Evolutionary conservation across 2,329 filamentous ascomycete species (phyloP).

Genomic region (Sclerotinia subarctica): DNA sequence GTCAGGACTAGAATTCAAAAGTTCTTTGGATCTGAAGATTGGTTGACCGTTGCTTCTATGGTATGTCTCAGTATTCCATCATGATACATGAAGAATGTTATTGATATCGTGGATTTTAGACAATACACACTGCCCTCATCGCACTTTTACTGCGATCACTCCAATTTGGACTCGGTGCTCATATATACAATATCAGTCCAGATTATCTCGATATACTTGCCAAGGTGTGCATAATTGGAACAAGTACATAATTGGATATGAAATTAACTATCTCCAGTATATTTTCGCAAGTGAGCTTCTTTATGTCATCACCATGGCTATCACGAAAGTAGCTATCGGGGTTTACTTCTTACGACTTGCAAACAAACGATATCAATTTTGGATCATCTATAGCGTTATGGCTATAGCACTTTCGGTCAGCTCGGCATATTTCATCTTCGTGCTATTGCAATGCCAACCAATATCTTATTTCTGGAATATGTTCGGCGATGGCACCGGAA

Average conservation of each 20-base stretch:
- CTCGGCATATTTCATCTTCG: slow-evolving; percentile 36
- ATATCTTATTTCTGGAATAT: slow-evolving; percentile 41
- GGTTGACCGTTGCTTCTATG: slow-evolving; percentile 35
- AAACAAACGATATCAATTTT: slow-evolving; percentile 31
- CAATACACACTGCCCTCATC: slow-evolving; percentile 33
- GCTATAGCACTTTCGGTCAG: slow-evolving; percentile 30
- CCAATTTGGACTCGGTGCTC: slow-evolving; percentile 34
- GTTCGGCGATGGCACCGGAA: slow-evolving; percentile 34
- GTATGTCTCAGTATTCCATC: slow-evolving; percentile 20
- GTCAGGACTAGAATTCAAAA: slow-evolving; percentile 34
- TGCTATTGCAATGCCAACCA: slow-evolving; percentile 35
- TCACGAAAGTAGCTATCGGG: slow-evolving; percentile 35
- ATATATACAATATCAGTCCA: slow-evolving; percentile 31
- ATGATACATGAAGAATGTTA: not conserved
- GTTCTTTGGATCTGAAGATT: slow-evolving; percentile 37
- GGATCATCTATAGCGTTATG: slow-evolving; percentile 30
- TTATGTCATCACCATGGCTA: slow-evolving; percentile 34
- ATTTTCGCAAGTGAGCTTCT: slow-evolving; percentile 37
- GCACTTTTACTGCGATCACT: slow-evolving; percentile 29
- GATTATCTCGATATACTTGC: slow-evolving; percentile 28
- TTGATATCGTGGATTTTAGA: slow-evolving; percentile 22
- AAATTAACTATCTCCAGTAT: slow-evolving; percentile 16
- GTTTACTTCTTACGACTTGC: slow-evolving; percentile 36
- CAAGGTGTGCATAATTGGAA: slow-evolving; percentile 26
- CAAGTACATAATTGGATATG: not conserved